Conservation (phyloP, 441 rosid genomes). For the Rhodomyrtus psidioides region DNA sequence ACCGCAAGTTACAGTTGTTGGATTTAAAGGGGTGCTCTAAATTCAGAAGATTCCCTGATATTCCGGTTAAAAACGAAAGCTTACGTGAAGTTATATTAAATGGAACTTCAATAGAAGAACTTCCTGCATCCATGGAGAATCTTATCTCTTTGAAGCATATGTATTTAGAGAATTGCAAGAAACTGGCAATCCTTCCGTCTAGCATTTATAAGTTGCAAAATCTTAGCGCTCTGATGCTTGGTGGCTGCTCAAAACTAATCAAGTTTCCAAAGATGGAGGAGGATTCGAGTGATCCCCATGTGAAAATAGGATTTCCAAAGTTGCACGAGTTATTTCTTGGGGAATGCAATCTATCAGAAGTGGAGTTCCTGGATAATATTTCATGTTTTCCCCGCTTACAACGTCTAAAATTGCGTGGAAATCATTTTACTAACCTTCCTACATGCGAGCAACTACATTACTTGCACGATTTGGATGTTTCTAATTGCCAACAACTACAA, state of each 20-base stretch:
- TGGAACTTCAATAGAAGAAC: neutral
- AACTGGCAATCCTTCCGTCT: neutral
- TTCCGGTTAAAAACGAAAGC: too few relatives aligned
- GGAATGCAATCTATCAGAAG: neutral
- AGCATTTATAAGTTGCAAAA: neutral
- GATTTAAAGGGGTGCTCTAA: too few relatives aligned
- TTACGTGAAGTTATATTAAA: too few relatives aligned
- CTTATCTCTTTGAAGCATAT: accelerated
- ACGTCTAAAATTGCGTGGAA: accelerated
- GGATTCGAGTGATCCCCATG: neutral
- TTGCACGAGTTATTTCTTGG: accelerated
- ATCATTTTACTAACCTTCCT: neutral
- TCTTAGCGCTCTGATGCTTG: accelerated
- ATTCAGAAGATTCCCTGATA: too few relatives aligned
- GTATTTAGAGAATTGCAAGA: accelerated
- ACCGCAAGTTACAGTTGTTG: too few relatives aligned
- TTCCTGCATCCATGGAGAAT: neutral
- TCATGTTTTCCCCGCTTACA: neutral
- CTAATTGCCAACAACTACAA: neutral
- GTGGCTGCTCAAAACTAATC: neutral
- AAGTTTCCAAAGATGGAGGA: neutral
- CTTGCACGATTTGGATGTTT: neutral
- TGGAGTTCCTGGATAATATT: neutral
- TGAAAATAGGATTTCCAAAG: neutral
- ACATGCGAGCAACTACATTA: neutral